Conservation (phyloP, 768 basidiomycete species). For the Paxillus rubicundulus region DNA sequence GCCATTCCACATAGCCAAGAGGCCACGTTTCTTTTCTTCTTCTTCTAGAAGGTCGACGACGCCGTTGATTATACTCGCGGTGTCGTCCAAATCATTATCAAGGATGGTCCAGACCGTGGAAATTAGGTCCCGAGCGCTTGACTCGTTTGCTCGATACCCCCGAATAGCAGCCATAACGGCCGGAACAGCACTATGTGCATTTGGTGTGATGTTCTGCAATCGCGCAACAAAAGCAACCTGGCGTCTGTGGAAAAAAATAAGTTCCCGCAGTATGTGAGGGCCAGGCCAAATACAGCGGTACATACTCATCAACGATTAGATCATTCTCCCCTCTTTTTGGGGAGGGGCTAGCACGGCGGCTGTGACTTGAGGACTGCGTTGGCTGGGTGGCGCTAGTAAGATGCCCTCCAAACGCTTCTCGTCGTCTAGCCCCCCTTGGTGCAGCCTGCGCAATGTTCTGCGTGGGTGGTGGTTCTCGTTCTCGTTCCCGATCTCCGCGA, state of each 20-base stretch:
- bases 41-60: slow-evolving; percentile 80
- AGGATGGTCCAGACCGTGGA: slow-evolving; percentile 84
- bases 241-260: slow-evolving; percentile 43
- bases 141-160: slow-evolving; percentile 74
- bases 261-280: not conserved
- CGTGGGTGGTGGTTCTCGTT: slow-evolving; percentile 45
- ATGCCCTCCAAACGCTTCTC: slow-evolving; percentile 61
- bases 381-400: slow-evolving; percentile 40
- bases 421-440: slow-evolving; percentile 41
- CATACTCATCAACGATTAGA: slow-evolving; percentile 22
- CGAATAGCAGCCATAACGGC: slow-evolving; percentile 75
- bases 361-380: slow-evolving; percentile 17
- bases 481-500: slow-evolving; percentile 50
- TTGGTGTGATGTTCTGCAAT: slow-evolving; percentile 55
- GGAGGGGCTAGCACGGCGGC: slow-evolving; percentile 30
- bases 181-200: slow-evolving; percentile 55
- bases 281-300: not conserved
- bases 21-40: slow-evolving; percentile 75
- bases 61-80: slow-evolving; percentile 68
- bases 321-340: slow-evolving; percentile 46
- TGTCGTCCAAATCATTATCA: slow-evolving; percentile 65
- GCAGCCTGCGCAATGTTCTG: slow-evolving; percentile 21
- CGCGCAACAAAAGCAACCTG: slow-evolving; percentile 64
- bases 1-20: slow-evolving; percentile 77
- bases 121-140: slow-evolving; percentile 79